Conservation (phyloP, 345 rosid species). For the Jatropha curcas region DNA sequence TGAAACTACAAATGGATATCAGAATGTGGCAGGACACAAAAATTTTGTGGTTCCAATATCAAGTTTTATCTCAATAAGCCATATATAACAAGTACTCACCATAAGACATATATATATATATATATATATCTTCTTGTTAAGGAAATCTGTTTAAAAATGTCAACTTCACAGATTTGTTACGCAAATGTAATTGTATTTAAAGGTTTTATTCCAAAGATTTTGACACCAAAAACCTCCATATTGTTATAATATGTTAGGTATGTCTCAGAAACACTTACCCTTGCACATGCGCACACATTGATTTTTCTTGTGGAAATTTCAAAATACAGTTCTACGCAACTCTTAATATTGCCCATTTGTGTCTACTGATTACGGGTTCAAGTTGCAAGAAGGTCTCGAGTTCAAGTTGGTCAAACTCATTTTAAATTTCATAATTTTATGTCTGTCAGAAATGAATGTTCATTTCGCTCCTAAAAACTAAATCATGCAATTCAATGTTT, state of each 20-base stretch:
- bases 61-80: background rate
- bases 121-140: too few species aligned
- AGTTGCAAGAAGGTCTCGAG: too few species aligned
- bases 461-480: too few species aligned
- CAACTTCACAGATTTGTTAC: background rate
- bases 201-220: background rate
- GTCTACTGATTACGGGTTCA: background rate
- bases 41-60: background rate
- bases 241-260: background rate
- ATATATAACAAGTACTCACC: background rate
- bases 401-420: background rate
- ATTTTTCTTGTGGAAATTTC: background rate
- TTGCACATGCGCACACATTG: background rate
- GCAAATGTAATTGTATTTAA: background rate
- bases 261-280: too few species aligned
- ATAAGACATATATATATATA: background rate
- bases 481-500: too few species aligned
- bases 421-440: too few species aligned
- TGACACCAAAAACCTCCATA: background rate
- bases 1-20: background rate
- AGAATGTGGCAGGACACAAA: background rate
- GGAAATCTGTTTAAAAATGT: background rate
- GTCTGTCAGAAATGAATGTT: too few species aligned
- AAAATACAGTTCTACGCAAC: background rate
- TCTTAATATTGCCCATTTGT: background rate